Conservation (phyloP, 2,329 filamentous ascomycete species). For the Cordyceps tenuipes region DNA sequence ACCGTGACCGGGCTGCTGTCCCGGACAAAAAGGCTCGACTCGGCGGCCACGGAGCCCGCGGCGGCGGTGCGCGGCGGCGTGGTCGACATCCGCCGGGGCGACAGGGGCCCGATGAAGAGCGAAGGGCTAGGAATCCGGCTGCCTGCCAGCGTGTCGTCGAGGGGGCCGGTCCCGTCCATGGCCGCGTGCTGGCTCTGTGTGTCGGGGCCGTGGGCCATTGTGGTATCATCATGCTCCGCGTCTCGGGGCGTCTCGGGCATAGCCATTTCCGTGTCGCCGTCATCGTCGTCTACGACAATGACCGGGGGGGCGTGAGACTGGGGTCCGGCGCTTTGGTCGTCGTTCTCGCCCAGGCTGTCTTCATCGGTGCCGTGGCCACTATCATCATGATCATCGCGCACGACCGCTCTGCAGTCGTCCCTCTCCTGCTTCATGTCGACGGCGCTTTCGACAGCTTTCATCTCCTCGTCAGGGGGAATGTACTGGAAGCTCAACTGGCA, state of each 20-base stretch:
- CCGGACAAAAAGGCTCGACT: too few relatives aligned
- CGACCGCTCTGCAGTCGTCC: not conserved
- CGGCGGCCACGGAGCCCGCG: too few relatives aligned
- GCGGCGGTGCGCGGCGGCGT: too few relatives aligned
- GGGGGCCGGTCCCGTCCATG: not conserved
- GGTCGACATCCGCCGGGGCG: not conserved
- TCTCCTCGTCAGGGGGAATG: not conserved
- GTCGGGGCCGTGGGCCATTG: not conserved
- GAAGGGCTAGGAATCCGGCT: not conserved
- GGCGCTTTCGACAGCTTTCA: not conserved
- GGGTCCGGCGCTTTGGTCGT: not conserved
- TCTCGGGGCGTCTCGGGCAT: not conserved
- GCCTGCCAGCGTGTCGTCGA: not conserved
- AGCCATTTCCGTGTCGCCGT: not conserved
- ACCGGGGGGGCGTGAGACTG: not conserved
- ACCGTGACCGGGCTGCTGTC: too few relatives aligned
- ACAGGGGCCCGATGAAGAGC: not conserved
- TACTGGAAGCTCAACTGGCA: conserved; percentile 13
- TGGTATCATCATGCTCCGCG: not conserved
- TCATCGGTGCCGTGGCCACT: too few relatives aligned
- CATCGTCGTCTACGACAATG: not conserved
- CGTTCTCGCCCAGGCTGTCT: too few relatives aligned
- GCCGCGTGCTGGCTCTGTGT: not conserved
- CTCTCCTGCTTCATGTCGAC: not conserved
- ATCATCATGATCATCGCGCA: too few relatives aligned